These are phyloP conservation scores for Acrocalymma vagum DNA, from an alignment of 2,329 filamentous ascomycete genomes.

Conservation along the genomic window DNA sequence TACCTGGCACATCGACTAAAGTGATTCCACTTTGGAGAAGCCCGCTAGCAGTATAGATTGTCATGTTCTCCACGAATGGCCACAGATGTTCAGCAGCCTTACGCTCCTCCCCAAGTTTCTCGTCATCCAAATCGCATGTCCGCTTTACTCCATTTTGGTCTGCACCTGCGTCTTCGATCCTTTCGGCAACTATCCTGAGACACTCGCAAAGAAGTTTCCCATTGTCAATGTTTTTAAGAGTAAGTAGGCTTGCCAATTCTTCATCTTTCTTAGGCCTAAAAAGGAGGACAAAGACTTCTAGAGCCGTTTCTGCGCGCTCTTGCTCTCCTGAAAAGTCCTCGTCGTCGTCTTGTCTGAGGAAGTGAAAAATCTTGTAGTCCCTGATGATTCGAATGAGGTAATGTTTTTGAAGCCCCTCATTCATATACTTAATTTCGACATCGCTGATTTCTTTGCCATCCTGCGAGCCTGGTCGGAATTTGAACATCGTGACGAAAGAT, in stretches of 20 bases:
- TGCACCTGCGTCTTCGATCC: slow-evolving; percentile 6
- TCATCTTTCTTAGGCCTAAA: slow-evolving; percentile 5
- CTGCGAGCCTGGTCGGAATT: slow-evolving; percentile 4
- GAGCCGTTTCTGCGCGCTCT: slow-evolving; percentile 6
- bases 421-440: slow-evolving; percentile 15
- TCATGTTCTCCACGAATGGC: slow-evolving; percentile 11
- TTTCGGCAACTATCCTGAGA: slow-evolving; percentile 2
- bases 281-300: slow-evolving; percentile 7
- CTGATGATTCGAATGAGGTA: slow-evolving; percentile 7
- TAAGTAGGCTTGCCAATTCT: background rate
- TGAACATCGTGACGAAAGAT: slow-evolving; percentile 12
- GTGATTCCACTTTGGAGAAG: slow-evolving; percentile 9
- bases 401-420: too few relatives aligned
- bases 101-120: slow-evolving; percentile 1
- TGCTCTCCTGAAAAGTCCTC: slow-evolving; percentile 6
- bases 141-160: background rate
- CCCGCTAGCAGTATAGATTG: slow-evolving; percentile 2
- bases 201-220: slow-evolving; percentile 2
- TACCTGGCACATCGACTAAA: slow-evolving; percentile 19
- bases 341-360: slow-evolving; percentile 9
- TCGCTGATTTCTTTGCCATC: slow-evolving; percentile 11
- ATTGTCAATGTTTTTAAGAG: background rate
- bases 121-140: slow-evolving; percentile 1
- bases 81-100: slow-evolving; percentile 3
- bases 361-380: slow-evolving; percentile 20